Evolutionary conservation across 495 filamentous ascomycete genomes (phyloP).

Genomic region (Penicillium lagena): DNA sequence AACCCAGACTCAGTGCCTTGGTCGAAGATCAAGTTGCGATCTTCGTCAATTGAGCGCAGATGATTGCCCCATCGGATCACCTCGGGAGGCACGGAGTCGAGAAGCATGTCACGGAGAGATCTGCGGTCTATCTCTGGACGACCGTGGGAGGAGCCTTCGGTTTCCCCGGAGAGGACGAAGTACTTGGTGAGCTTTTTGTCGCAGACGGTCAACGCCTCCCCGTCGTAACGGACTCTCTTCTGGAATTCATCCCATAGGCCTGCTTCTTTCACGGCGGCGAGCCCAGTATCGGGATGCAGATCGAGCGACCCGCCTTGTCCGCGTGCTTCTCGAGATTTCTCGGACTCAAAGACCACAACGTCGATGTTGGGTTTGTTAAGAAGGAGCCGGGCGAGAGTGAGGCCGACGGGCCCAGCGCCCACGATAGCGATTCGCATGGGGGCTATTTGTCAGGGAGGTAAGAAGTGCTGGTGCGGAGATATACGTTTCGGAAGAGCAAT

Average conservation of each 20-base stretch:
- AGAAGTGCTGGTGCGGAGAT: too few species aligned
- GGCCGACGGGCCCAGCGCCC: slow-evolving; percentile 43
- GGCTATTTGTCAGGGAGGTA: background rate
- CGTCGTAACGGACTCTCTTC: slow-evolving; percentile 38
- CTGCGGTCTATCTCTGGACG: slow-evolving; percentile 27
- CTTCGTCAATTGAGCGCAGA: slow-evolving; percentile 12
- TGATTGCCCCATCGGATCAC: slow-evolving; percentile 19
- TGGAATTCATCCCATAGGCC: slow-evolving; percentile 44
- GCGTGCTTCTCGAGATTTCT: slow-evolving; percentile 19
- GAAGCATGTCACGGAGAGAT: slow-evolving; percentile 18
- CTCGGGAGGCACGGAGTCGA: slow-evolving; percentile 17
- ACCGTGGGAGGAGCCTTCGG: slow-evolving; percentile 5
- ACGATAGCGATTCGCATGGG: slow-evolving; percentile 30
- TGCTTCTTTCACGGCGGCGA: slow-evolving; percentile 42
- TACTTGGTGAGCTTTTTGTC: slow-evolving; percentile 15
- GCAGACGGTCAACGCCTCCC: slow-evolving; percentile 21
- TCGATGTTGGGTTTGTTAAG: slow-evolving; percentile 23
- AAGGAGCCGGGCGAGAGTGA: slow-evolving; percentile 50
- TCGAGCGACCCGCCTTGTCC: slow-evolving; percentile 52
- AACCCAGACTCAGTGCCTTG: slow-evolving; percentile 11
- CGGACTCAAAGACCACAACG: slow-evolving; percentile 44
- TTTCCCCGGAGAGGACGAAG: background rate
- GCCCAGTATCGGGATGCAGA: slow-evolving; percentile 45
- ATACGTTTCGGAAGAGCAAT: too few species aligned
- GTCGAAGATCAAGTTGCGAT: slow-evolving; percentile 11